Base-by-base conservation (phyloP, 164 flowering plant genomes). In the Vitis labrusca region DNA sequence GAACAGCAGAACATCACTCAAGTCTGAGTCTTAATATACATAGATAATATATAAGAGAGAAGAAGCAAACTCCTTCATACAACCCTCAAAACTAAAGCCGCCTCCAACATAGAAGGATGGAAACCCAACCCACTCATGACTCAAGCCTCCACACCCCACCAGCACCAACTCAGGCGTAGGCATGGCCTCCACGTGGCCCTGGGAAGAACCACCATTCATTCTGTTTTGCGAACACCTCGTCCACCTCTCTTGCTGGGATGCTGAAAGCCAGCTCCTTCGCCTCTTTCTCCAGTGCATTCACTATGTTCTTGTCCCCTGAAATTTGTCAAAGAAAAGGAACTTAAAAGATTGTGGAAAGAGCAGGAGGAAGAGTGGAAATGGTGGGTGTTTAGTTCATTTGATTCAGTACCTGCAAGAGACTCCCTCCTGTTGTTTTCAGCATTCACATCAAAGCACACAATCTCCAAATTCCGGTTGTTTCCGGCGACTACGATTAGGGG, bases 231-330 rank as follows among this genome's bases (percentile, higher is more conserved):
- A 88, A 78, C 15, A 83, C 69, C 73, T 78, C 32, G 2, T 82
- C 81, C 55, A 78, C 77, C 53, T 85, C 82, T 12, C 19, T 62
- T 7, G 67, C 77, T 1, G 78, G 69, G 2, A 44, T 11, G 11
- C 69, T 69, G 59, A 86, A 89, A 0, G 85, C 68, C 64, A 89
- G 13, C 77, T 85, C 91, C 73, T 77, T 83, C 0, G 91, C 94
- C 59, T 69, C 88, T 54, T 59, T 75, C 69, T 84, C 86, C 54
- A 86, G 14, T 37, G 72, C 68, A 53, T 54, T 84, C 47, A 80
- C 48, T 8, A 87, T 55, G 65, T 80, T 87, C 59, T 72, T 69
- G 68, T 70, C 75, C 65, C 93, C 87, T 79, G 51, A n/a, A 2
- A 59, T 12, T 27, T 13, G 17, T 57, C 30, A 11, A 14, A 29